These are phyloP conservation scores for Sisymbrium altissimum DNA, from an alignment of 345 rosid species.

Conservation along the genomic window DNA sequence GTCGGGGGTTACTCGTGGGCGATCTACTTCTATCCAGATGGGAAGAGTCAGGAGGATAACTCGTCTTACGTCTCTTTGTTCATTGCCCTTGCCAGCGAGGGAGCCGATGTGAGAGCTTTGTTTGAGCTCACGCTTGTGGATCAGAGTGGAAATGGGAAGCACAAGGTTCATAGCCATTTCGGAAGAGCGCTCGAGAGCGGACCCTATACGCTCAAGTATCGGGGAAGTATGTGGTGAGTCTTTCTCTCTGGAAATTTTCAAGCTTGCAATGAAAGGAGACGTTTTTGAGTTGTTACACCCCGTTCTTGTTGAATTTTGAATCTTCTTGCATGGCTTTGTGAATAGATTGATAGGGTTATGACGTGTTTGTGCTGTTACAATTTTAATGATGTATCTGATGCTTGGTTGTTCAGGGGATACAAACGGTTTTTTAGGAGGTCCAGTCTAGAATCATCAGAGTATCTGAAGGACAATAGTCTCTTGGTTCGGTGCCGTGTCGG, in stretches of 20 bases:
- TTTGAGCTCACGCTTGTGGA: conserved; percentile 74
- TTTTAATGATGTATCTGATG: background rate
- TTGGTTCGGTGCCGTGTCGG: conserved; percentile 71
- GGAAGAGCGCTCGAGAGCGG: conserved; percentile 73
- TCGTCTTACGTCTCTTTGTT: conserved; percentile 60
- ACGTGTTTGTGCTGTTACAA: background rate
- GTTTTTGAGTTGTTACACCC: background rate
- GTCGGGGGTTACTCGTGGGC: conserved; percentile 80
- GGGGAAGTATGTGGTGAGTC: conserved; percentile 84
- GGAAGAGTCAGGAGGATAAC: conserved; percentile 71
- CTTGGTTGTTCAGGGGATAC: conserved; percentile 67
- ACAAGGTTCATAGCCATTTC: conserved; percentile 77
- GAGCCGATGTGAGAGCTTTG: conserved; percentile 64
- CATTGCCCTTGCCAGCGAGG: conserved; percentile 74
- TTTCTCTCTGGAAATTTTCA: background rate
- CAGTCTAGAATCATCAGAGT: conserved; percentile 62
- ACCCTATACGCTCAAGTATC: conserved; percentile 69
- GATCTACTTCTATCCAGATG: conserved; percentile 74
- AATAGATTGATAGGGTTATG: background rate
- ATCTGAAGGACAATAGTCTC: conserved; percentile 65
- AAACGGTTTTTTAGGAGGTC: conserved; percentile 73
- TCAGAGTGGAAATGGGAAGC: conserved; percentile 64
- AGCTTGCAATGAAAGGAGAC: background rate
- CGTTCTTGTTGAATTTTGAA: background rate
- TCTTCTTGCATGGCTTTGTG: background rate